A percentile compares a stretch with the other conserved stretches of the same genome.
Evolutionary conservation across 139 green algal genomes (phyloP).

Genomic region (Choricystis sp.): DNA sequence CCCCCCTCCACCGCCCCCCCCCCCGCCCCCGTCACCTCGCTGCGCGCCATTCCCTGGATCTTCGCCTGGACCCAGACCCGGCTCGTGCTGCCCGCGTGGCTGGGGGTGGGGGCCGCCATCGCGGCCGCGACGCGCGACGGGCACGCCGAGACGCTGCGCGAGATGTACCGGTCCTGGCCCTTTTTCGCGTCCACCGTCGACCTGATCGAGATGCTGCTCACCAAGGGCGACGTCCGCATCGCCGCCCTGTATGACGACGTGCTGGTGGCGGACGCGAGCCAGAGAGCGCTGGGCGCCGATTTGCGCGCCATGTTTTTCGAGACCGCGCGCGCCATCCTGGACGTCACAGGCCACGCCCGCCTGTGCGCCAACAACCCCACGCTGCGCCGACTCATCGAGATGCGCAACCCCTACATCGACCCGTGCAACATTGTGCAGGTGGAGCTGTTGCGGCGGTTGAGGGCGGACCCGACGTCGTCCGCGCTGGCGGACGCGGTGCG

Average conservation of each 20-base stretch:
- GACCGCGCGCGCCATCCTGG: conserved; percentile 26
- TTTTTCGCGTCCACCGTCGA: conserved; percentile 92
- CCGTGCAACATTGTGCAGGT: conserved; percentile 85
- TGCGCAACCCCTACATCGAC: conserved; percentile 78
- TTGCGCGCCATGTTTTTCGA: conserved; percentile 35
- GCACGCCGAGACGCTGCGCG: conserved; percentile 43
- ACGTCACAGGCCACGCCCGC: conserved; percentile 44
- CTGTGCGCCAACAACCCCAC: conserved; percentile 59
- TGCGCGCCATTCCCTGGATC: conserved; percentile 96
- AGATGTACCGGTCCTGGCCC: conserved; percentile 93
- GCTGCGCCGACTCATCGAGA: conserved; percentile 57
- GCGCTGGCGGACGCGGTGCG: conserved; percentile 57
- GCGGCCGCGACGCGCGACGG: conserved; percentile 18
- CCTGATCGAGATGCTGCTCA: conserved; percentile 95
- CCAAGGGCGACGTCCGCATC: conserved; percentile 52
- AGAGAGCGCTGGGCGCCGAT: conserved; percentile 39
- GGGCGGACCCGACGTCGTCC: conserved; percentile 33
- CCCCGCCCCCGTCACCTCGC: conserved; percentile 41
- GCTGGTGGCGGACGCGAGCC: conserved; percentile 15
- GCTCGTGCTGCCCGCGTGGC: conserved; percentile 87
- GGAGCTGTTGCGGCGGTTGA: conserved; percentile 54
- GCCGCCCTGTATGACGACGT: conserved; percentile 40
- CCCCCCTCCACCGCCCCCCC: conserved; percentile 13
- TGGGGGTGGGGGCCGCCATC: conserved; percentile 77
- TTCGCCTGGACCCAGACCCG: conserved; percentile 90